Conservation (phyloP, 1,284 basidiomycete species). For the Schizopora paradoxa region DNA sequence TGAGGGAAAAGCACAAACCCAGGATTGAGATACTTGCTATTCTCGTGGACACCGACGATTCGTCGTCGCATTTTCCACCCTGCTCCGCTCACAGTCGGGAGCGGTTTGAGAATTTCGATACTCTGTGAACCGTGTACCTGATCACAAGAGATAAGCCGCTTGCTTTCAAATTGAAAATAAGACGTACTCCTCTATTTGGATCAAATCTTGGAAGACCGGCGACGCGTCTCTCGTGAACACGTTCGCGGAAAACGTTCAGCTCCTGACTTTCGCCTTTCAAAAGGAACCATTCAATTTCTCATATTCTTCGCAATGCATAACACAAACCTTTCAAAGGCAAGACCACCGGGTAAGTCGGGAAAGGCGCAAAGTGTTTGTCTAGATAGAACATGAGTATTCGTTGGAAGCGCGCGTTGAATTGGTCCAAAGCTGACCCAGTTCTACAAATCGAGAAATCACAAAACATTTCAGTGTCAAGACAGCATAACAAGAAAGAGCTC, state of each 20-base stretch:
- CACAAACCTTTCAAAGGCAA: conserved; percentile 49
- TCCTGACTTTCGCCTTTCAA: conserved; percentile 49
- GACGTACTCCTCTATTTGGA: conserved; percentile 54
- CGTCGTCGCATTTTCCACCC: conserved; percentile 63
- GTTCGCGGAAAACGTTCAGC: conserved; percentile 58
- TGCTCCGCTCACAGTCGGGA: conserved; percentile 59
- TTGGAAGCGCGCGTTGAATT: conserved; percentile 14
- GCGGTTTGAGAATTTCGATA: conserved; percentile 64
- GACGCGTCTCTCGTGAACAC: conserved; percentile 37
- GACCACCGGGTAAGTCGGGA: conserved; percentile 53
- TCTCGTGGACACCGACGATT: conserved; percentile 66
- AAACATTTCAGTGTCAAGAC: conserved; percentile 21
- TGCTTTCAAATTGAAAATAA: neutral
- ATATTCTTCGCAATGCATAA: neutral
- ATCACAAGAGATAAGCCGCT: neutral
- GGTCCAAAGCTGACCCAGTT: conserved; percentile 2
- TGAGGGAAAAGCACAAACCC: neutral
- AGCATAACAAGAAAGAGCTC: conserved; percentile 3
- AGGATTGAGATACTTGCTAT: conserved; percentile 50
- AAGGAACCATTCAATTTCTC: neutral
- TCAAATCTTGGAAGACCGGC: conserved; percentile 65
- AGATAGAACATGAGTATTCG: neutral
- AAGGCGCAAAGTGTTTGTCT: conserved; percentile 47
- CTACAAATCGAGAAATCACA: neutral
- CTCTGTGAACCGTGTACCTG: conserved; percentile 72